Percentiles rank a stretch among this genome's conserved stretches.
Conservation (phyloP, 257 asterid species). For the Rehmannia glutinosa region DNA sequence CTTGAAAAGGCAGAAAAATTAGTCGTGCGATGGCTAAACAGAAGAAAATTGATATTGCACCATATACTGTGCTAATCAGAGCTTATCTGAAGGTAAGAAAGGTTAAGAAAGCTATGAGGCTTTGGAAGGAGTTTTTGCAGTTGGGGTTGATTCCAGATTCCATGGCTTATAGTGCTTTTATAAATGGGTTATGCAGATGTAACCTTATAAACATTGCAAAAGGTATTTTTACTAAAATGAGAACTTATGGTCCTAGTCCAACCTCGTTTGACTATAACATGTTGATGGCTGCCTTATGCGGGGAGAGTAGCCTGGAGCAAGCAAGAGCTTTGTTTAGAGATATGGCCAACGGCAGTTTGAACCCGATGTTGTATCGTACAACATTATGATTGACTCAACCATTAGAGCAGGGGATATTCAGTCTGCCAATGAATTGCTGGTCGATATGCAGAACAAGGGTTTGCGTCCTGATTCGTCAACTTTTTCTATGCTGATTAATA, state of each 20-base stretch:
- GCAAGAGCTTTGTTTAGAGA: conserved; percentile 46
- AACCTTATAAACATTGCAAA: conserved; percentile 52
- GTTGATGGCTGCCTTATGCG: conserved; percentile 58
- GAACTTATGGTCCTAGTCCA: conserved; percentile 39
- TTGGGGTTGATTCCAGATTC: conserved; percentile 49
- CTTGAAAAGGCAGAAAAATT: conserved; percentile 45
- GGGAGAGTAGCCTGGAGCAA: conserved; percentile 68
- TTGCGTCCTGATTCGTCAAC: conserved; percentile 48
- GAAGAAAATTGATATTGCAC: conserved; percentile 31
- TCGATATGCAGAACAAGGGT: conserved; percentile 48
- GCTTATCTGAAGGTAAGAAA: conserved; percentile 50
- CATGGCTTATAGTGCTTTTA: conserved; percentile 31
- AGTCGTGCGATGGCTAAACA: conserved; percentile 37
- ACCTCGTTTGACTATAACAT: conserved; percentile 45
- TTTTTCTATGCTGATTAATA: conserved; percentile 48
- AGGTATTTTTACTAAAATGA: conserved; percentile 55
- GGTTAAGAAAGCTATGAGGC: conserved; percentile 41
- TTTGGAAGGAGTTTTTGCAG: conserved; percentile 44
- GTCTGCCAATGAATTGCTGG: conserved; percentile 42
- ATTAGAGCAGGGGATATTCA: conserved; percentile 50
- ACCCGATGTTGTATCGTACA: conserved; percentile 56
- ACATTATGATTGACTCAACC: conserved; percentile 47
- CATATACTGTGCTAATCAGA: conserved; percentile 44
- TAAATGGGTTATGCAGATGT: conserved; percentile 60
- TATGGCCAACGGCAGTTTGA: conserved; percentile 37